Evolutionary conservation across 1,139 yeast species (phyloP), one percentile per base, ranked within the genome.

Genomic region (Pichia sorboxylosa): DNA sequence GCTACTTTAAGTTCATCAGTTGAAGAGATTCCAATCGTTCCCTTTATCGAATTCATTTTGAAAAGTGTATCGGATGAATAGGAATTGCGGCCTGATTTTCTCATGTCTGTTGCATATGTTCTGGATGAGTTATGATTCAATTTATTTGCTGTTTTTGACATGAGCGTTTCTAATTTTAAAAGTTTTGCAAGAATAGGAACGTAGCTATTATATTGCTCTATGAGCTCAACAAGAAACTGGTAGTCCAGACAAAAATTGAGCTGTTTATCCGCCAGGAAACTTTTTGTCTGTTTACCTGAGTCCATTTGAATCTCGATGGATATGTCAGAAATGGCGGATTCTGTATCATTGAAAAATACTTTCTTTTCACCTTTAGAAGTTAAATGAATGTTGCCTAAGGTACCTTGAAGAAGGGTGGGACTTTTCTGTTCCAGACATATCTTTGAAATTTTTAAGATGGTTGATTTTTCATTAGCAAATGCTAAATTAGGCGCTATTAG

Each of bases 271-370:
- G 69, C 51, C 18, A 72, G 52, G 0, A 65, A 29, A 0, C 36
- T 41, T 2, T 75, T 69, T 13, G 61, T 47, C 32, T 66, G 69
- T 4, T 23, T 6, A 4, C 17, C 22, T 13, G 26, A 26, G 11
- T 28, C 29, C 11, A 11, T 33, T 32, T 62, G 60, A n/a, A 63
- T 40, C 43, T 74, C 80, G 45, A 73, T 69, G 17, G 75, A 49
- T 1, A 73, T 35, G 42, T 73, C 81, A 5, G 69, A 66, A 30
- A 62, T 63, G 0, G 52, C 33, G 43, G 25, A 19, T 35, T 34
- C 48, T 37, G 42, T 39, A 16, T 41, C 44, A 17, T 41, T 43
- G 24, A 39, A 32, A 29, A 63, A 51, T 0, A 59, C 32, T 39
- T 4, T 37, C 37, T 13, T 35, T 16, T 1, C 13, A 1, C 37